These are phyloP conservation scores for Phytophthora agathidicida DNA, from an alignment of 352 stramenopile genomes.

Conservation along the genomic window DNA sequence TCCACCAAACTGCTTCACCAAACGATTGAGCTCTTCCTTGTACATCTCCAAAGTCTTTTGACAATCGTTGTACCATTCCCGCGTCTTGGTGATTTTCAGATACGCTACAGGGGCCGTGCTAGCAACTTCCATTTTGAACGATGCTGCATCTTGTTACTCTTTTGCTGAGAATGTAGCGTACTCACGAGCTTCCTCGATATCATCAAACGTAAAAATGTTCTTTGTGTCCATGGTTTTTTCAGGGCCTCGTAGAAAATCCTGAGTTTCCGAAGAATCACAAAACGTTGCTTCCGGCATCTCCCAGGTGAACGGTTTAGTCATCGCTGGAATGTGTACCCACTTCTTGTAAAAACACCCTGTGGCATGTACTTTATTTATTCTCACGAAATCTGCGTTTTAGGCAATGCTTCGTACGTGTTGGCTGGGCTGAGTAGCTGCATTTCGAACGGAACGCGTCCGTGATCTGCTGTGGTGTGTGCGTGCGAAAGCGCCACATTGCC, in stretches of 20 bases:
- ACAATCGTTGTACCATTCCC: not conserved
- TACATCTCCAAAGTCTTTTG: not conserved
- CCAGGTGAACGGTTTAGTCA: slow-evolving; percentile 9
- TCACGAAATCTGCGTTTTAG: no score
- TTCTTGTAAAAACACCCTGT: no score
- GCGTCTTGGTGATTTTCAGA: slow-evolving; percentile 1
- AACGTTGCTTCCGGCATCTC: slow-evolving; percentile 7
- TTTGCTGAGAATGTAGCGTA: not conserved
- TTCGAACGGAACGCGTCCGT: slow-evolving; percentile 62
- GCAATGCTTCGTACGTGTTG: slow-evolving; percentile 69
- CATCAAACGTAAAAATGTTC: not conserved
- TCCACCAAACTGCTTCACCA: not conserved
- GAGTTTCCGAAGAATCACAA: not conserved
- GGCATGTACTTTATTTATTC: no score
- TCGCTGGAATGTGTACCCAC: no score
- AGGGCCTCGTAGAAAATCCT: slow-evolving; percentile 17
- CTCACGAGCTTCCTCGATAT: not conserved
- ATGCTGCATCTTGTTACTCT: not conserved
- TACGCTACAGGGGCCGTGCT: not conserved
- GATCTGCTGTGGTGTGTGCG: slow-evolving; percentile 61
- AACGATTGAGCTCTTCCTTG: slow-evolving; percentile 2
- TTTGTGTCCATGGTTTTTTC: not conserved
- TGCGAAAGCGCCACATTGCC: slow-evolving; percentile 88
- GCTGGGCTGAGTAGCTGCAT: slow-evolving; percentile 69
- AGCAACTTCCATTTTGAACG: not conserved